Evolutionary conservation across 352 stramenopile species (phyloP).

Genomic region (Sclerospora graminicola): DNA sequence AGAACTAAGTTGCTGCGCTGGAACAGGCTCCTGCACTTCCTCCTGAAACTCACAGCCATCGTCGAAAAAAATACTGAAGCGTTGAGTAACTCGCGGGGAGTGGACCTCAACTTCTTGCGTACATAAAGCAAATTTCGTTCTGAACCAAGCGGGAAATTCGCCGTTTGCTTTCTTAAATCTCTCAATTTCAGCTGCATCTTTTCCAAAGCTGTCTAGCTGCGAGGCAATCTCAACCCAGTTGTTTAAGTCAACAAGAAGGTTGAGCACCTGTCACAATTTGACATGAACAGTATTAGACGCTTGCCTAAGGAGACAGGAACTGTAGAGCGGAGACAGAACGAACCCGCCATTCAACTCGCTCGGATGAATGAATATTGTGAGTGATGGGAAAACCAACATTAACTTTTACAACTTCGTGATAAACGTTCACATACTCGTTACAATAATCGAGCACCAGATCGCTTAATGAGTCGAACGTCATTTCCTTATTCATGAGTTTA

Average conservation of each 20-base stretch:
- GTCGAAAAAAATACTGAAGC: too few relatives aligned
- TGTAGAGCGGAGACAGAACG: constrained; percentile 5
- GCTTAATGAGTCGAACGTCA: constrained; percentile 64
- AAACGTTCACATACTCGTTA: constrained; percentile 47
- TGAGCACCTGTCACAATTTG: constrained; percentile 36
- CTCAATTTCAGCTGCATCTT: constrained; percentile 55
- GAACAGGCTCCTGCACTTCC: constrained; percentile 4
- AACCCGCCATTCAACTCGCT: constrained; percentile 81
- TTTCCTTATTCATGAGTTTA: constrained; percentile 82
- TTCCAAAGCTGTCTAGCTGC: constrained; percentile 57
- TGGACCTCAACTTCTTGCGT: constrained; percentile 43
- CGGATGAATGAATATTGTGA: constrained; percentile 80
- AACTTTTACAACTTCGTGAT: constrained; percentile 61
- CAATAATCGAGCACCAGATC: constrained; percentile 66
- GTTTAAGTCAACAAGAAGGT: constrained; percentile 37
- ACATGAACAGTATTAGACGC: too few relatives aligned
- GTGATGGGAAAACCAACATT: constrained; percentile 83
- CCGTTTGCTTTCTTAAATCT: constrained; percentile 58
- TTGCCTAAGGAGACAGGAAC: too few relatives aligned
- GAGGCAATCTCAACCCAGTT: constrained; percentile 40
- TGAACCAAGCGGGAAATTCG: constrained; percentile 43
- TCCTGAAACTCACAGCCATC: constrained; percentile 17
- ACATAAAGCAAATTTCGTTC: constrained; percentile 55
- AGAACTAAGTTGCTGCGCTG: constrained; percentile 14
- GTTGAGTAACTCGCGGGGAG: constrained; percentile 29